Evolutionary conservation across 2,329 filamentous ascomycete genomes (phyloP), one percentile per base, ranked within the genome.

Genomic region (Eutypa lata): DNA sequence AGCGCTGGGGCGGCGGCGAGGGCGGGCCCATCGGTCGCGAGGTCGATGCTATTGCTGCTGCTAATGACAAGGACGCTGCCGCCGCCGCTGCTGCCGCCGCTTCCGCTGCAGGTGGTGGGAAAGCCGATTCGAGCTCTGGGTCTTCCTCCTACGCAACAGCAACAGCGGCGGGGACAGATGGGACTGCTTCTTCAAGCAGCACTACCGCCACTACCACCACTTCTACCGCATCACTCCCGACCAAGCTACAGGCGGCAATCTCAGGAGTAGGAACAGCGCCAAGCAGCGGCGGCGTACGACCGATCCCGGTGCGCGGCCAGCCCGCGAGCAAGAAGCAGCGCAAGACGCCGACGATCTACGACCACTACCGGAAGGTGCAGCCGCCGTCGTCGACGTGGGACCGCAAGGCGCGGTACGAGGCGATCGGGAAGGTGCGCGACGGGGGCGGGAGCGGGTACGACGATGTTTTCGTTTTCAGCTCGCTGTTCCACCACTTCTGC

Each of bases 21-120:
- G 84, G 84, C 31, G 84, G 84, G 0, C 80, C 82, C 3, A 86
- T 87, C 56, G 84, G 84, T 2, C 76, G 80, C 24, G 84, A 87
- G 67, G 70, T 81, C 31, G 80, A 83, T 44, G 48, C 57, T 7
- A 47, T 26, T 21, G 24, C 8, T 33, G 28, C 35, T 14, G 7
- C 22, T 10, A n/a, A 8, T 4, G 38, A 49, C 22, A 45, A 45
- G 22, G 42, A 18, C 18, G 26, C 26, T 31, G 5, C 26, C 10
- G 26, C 26, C 10, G 26, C 26, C 10, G 26, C 26, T 31, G 26
- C 6, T 5, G 10, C n/a, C n/a, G n/a, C n/a, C n/a, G n/a, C 26
- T 31, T 31, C 26, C 10, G 26, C 26, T 31, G 26, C 26, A 6
- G 26, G 6, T 31, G 26, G 26, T 5, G 10, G 26, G 26, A 31